Conservation (phyloP, 345 rosid species). For the Lepidium didymum region DNA sequence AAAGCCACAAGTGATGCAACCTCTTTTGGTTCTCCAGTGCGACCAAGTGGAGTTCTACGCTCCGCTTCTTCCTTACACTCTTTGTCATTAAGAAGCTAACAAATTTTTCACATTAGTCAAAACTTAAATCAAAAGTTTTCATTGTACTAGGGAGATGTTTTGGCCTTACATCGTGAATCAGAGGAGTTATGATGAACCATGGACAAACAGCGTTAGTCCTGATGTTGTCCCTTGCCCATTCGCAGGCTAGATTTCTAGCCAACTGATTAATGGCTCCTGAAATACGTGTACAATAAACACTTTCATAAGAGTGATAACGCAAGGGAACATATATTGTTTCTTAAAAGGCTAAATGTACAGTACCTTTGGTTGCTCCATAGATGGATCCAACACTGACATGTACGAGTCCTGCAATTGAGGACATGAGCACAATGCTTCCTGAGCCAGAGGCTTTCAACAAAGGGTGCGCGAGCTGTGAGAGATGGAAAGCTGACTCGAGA, state of each 20-base stretch:
- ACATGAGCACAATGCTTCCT: slow-evolving; percentile 59
- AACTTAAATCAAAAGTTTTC: no score
- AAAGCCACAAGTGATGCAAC: not conserved
- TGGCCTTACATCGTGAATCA: not conserved
- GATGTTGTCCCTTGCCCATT: not conserved
- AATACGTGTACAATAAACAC: not conserved
- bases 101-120: no score
- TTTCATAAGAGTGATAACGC: no score
- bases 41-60: not conserved
- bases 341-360: no score
- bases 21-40: not conserved
- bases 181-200: not conserved
- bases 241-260: not conserved
- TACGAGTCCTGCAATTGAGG: slow-evolving; percentile 46
- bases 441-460: slow-evolving; percentile 49
- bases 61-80: no score
- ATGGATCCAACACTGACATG: slow-evolving; percentile 23
- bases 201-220: not conserved
- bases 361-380: slow-evolving; percentile 26
- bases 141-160: no score
- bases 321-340: no score
- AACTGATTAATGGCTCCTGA: not conserved
- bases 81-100: no score
- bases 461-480: slow-evolving; percentile 63
- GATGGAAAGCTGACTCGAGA: slow-evolving; percentile 64